Base-by-base conservation (phyloP, 2,329 filamentous ascomycete species). In the Huntiella bhutanensis region DNA sequence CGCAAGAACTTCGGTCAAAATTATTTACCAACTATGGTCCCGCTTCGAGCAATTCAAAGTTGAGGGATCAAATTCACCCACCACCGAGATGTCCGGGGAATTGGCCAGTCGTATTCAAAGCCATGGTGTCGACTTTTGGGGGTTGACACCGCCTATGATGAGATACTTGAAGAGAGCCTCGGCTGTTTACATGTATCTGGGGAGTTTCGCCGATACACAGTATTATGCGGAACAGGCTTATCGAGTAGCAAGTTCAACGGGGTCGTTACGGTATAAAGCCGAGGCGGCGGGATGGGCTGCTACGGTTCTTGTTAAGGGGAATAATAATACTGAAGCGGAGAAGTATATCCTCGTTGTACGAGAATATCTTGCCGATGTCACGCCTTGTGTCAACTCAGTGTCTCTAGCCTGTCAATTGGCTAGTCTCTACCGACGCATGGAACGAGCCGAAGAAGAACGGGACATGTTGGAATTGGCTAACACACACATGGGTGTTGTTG, bases 161-260 rank as follows among this genome's bases (percentile, higher is more conserved):
- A 71, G 74, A 28, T 75, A 77, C 47, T 65, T 93, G 11, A 62
- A 78, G 50, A 78, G 86, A 49, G 71, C 94, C 3, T 85, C 85
- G 0, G 71, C 72, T 3, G 66, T 93, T 1, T 94, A 87, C 54
- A 76, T 81, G 1, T 80, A 93, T 52, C 73, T 91, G 52, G 91
- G 91, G 22, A 73, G 93, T 62, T 84, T 86, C 52, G 78, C 84
- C 50, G 88, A 96, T 58, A 88, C 88, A 2, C 64, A 88, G 1
- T 91, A 87, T 58, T 92, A 93, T 54, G 79, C 81, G 1, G 81
- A 95, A 53, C 82, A 91, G 54, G 86, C 86, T 0, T 68, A 80
- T 46, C 84, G 81, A 55, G 73, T 93, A 50, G 83, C 83, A 16
- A 69, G 71, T 49, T 74, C 71, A n/a, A 73, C 82, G 6, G 66